Percentiles rank a stretch among this genome's conserved stretches.
These are phyloP conservation scores for Pseudopyrenochaeta lycopersici DNA, from an alignment of 2,329 filamentous ascomycete species.

Conservation along the genomic window DNA sequence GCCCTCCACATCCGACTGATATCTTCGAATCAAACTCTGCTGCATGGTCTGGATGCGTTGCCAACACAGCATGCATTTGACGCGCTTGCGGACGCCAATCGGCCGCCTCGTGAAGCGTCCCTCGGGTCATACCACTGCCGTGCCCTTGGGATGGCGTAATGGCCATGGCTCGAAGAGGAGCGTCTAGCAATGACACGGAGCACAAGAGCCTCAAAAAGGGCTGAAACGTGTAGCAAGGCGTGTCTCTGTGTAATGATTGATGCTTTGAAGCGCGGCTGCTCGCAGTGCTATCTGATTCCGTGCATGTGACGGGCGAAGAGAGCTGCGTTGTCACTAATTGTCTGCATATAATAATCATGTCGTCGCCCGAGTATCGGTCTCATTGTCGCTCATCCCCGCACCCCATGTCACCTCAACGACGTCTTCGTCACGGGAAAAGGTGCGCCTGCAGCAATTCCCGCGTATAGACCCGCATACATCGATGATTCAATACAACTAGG, in stretches of 20 bases:
- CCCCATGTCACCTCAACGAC: conserved; percentile 18
- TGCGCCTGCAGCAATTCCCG: conserved; percentile 7
- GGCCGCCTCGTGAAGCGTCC: conserved; percentile 26
- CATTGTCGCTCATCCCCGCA: conserved; percentile 23
- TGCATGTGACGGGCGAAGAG: not conserved
- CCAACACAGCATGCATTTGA: conserved; percentile 48
- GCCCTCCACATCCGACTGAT: conserved; percentile 30
- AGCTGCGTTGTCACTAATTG: conserved; percentile 33
- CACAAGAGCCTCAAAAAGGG: conserved; percentile 16
- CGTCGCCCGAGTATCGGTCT: conserved; percentile 24
- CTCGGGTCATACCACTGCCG: conserved; percentile 36
- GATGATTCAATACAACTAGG: conserved; percentile 11
- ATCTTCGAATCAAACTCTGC: conserved; percentile 32
- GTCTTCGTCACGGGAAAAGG: not conserved
- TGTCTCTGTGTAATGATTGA: conserved; percentile 11
- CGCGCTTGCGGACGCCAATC: conserved; percentile 44
- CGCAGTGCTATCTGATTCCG: conserved; percentile 13
- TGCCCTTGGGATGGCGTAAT: conserved; percentile 35
- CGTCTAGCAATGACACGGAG: conserved; percentile 34
- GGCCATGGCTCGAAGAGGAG: conserved; percentile 17
- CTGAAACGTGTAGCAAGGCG: conserved; percentile 24
- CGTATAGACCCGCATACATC: conserved; percentile 8
- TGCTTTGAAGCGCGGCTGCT: conserved; percentile 20
- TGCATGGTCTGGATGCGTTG: conserved; percentile 37
- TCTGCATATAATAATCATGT: conserved; percentile 37